These are phyloP conservation scores for Eragrostis curvula DNA, from an alignment of 176 grass and related monocot genomes.

Conservation along the genomic window DNA sequence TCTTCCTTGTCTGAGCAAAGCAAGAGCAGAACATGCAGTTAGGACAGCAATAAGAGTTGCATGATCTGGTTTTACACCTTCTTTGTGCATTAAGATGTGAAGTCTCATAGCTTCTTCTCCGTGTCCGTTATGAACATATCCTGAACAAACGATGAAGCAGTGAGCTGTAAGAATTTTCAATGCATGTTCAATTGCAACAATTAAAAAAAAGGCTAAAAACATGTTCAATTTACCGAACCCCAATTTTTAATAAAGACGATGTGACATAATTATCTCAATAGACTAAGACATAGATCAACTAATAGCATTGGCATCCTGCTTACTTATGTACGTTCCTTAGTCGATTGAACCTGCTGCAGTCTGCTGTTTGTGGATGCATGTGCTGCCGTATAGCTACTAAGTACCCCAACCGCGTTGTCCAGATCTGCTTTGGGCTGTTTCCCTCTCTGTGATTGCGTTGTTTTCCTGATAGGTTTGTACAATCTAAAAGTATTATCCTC, in stretches of 20 bases:
- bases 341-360: background rate
- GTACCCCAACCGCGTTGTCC: background rate
- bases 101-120: constrained; percentile 75
- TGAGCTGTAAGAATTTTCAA: constrained; percentile 23
- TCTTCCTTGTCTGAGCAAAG: constrained; percentile 77
- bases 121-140: constrained; percentile 87
- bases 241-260: background rate
- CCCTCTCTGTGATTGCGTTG: background rate
- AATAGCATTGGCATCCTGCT: background rate
- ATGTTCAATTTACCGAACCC: background rate
- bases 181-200: background rate
- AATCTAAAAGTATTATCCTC: background rate
- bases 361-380: background rate
- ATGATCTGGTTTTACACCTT: constrained; percentile 74
- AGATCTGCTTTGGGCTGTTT: background rate
- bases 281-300: background rate
- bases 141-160: constrained; percentile 39
- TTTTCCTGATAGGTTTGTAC: background rate
- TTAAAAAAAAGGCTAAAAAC: background rate
- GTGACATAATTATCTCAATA: background rate
- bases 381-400: background rate
- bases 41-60: constrained; percentile 70
- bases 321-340: background rate
- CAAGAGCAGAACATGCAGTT: constrained; percentile 79
- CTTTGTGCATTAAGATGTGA: constrained; percentile 61